Base-by-base conservation (phyloP, 352 stramenopile species). In the Hyaloperonospora brassicae region DNA sequence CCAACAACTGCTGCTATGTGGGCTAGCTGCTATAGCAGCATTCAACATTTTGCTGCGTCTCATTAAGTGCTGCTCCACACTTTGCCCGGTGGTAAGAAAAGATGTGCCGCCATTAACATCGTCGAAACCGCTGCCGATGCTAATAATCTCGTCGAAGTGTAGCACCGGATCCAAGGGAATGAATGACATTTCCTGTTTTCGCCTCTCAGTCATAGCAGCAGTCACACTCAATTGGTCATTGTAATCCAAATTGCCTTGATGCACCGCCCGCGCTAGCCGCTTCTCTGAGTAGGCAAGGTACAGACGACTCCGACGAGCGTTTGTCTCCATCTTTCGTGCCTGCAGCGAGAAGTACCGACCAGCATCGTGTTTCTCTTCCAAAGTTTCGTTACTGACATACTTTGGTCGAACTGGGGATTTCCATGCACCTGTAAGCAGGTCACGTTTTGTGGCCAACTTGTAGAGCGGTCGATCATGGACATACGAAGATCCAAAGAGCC, bases 221-320 rank as follows among this genome's bases (percentile, higher is more conserved):
- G 1, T 35, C 21, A 34, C n/a, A n/a, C n/a, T n/a, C n/a, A n/a
- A n/a, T n/a, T n/a, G n/a, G n/a, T n/a, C n/a, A n/a, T n/a, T n/a
- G n/a, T n/a, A 17, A 30, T 17, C 35, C 52, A 46, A 31, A 45
- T 47, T 30, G 31, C 44, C 13, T 35, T 46, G 21, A 49, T 41
- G 27, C 24, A 24, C 39, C 5, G 48, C 52, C 1, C 66, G 65
- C 23, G 51, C 48, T 21, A 77, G 40, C 5, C 80, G 64, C 43
- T 79, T 82, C 27, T 88, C 61, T 1, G 78, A 89, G 52, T 89
- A 89, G 5, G 81, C 81, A 34, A 91, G 52, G 56, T 81, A 79
- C 11, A 88, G 39, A 34, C 81, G 66, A 49, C 63, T 75, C 11
- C 75, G 68, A 14, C 65, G 54, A 23, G 50, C 50, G n/a, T 73